phyloP scores from a whole-genome alignment of 1,139 yeast species.

The Saccharomycopsis hybrid region DNA sequence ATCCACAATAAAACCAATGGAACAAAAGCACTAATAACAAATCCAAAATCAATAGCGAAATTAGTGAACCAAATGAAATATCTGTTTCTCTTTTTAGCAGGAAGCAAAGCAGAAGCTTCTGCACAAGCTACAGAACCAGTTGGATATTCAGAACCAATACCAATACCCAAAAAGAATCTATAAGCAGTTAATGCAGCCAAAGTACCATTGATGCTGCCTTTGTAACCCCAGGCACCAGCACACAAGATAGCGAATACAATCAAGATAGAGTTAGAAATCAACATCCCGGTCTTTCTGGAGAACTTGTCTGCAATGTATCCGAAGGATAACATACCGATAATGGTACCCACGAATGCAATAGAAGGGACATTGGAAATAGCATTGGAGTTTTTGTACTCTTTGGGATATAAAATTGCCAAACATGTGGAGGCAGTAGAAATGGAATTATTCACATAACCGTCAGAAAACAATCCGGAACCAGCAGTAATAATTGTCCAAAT shows the following conservation, averaged over 20 bases:
- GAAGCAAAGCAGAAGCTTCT: conserved; percentile 76
- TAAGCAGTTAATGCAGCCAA: conserved; percentile 78
- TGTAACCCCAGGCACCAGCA: conserved; percentile 84
- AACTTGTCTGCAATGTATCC: conserved; percentile 75
- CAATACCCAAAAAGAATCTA: conserved; percentile 82
- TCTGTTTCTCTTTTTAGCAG: conserved; percentile 79
- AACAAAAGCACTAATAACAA: conserved; percentile 76
- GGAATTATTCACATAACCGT: conserved; percentile 83
- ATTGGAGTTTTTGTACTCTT: conserved; percentile 48
- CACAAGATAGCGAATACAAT: conserved; percentile 70
- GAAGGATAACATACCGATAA: conserved; percentile 75
- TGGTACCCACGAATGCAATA: conserved; percentile 86
- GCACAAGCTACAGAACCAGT: conserved; percentile 92
- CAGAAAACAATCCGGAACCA: conserved; percentile 88
- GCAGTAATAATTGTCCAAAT: conserved; percentile 62
- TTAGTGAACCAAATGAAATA: conserved; percentile 88
- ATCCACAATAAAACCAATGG: conserved; percentile 85
- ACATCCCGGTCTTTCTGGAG: conserved; percentile 77
- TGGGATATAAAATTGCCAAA: conserved; percentile 59
- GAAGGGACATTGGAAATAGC: conserved; percentile 78
- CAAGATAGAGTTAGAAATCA: conserved; percentile 64
- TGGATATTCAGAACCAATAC: conserved; percentile 88
- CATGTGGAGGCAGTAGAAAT: conserved; percentile 75
- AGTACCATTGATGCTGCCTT: conserved; percentile 58
- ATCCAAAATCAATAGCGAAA: conserved; percentile 81